Base-by-base conservation (phyloP, 2,329 filamentous ascomycete genomes). In the Aspergillus neoniger region DNA sequence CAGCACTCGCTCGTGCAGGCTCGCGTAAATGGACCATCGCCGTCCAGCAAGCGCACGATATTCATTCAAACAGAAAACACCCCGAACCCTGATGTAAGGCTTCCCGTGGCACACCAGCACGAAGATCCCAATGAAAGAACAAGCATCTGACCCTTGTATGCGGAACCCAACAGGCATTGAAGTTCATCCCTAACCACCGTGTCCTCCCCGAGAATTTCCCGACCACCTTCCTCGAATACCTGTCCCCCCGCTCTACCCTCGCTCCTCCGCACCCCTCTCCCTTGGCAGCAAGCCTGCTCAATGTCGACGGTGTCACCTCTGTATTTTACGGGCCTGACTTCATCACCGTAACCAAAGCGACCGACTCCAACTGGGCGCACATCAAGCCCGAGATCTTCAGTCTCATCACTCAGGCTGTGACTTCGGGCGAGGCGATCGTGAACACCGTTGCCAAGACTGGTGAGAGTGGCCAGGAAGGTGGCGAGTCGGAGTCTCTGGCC, bases 21-120 rank as follows among this genome's bases (percentile, higher is more conserved):
- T 44, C 69, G 76, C 17, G 74, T 77, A 47, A 79, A 76, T 51
- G 72, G 74, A 2, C 68, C 76, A 21, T 74, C 72, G n/a, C 72
- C 76, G 23, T 74, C 72, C 23, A 76, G 77, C 59, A 78, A 76
- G 61, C 88, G 94, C 65, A 92, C 88, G 23, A 96, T 99, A 77
- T 99, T 98, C 82, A 99, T 99, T 73, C 95, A 99, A 80, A 98
- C 94, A 5, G 94, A 98, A 74, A 86, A 85, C 66, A 99, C 95
- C 1, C 95, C 95, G 25, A 99, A 99, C 78, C 83, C 88, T n/a
- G 92, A 98, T 80, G 93, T 86, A 73, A 69, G 30, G 12, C 52
- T 44, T 19, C 54, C 17, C 25, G 23, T 36, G 14, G 14, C 41
- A 5, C 41, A 4, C 19, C 41, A 28, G 25, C 10, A 15, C 9